phyloP scores from a whole-genome alignment of 2,329 filamentous ascomycete species.

The Botrytis galanthina region DNA sequence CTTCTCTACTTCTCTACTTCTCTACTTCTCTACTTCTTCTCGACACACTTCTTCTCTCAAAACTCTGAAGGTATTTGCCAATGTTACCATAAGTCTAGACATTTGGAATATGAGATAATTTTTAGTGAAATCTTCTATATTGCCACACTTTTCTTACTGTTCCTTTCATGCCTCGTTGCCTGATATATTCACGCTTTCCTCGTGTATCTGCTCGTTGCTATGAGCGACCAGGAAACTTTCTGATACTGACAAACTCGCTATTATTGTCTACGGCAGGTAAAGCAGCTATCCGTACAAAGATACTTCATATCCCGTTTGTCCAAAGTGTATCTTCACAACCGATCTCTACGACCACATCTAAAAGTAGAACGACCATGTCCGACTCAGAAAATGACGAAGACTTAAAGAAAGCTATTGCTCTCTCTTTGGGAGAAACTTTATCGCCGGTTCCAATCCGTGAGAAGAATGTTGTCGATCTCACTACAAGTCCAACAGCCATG shows the following conservation, averaged over 20 bases:
- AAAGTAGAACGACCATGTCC: conserved; percentile 29
- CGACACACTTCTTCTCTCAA: background rate
- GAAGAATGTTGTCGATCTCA: background rate
- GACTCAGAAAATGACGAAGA: conserved; percentile 48
- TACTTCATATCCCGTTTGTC: background rate
- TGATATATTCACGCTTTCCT: background rate
- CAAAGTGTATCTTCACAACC: background rate
- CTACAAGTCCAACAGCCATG: conserved; percentile 26
- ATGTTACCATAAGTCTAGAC: background rate
- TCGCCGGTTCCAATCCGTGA: background rate
- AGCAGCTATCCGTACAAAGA: background rate
- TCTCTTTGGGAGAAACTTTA: conserved; percentile 46
- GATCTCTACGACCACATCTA: background rate
- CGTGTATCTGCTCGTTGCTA: background rate
- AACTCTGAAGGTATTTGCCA: background rate
- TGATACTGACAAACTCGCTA: background rate
- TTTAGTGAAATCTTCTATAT: background rate
- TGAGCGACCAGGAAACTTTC: background rate
- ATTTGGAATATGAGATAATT: background rate
- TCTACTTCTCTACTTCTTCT: background rate
- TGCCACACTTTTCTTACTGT: background rate
- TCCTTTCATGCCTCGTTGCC: background rate
- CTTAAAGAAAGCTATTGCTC: conserved; percentile 57
- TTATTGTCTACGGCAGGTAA: background rate
- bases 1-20: background rate